Evolutionary conservation across 2,329 filamentous ascomycete genomes (phyloP), one percentile per base, ranked within the genome.

Genomic region (Pseudocercospora vitis): DNA sequence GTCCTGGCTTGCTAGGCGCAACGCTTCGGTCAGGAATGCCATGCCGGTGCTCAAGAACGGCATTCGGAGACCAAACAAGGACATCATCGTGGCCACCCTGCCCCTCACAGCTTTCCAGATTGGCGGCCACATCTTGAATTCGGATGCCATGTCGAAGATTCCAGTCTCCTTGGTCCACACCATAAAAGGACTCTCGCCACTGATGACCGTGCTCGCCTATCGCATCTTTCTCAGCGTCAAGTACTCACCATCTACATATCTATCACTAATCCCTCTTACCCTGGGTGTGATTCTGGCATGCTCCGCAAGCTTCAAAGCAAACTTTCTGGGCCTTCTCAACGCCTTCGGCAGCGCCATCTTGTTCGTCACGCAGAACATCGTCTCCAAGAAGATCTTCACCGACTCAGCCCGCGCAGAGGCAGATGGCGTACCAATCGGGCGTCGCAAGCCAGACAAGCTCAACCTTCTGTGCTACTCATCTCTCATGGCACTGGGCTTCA

Each of bases 401-500:
- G 91, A 96, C 68, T 90, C 89, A 5, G 87, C 90, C 5, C 85
- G 85, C 54, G 88, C 89, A 2, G 92, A 96, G 72, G 83, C 85
- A 6, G 89, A 96, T 50, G 74, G 77, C 2, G 82, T 82, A 1
- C 78, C 81, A 0, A 73, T 78, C 9, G 81, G 81, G 51, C 81
- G 84, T 37, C 84, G 85, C 57, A 97, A 96, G 73, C 81, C 96
- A 14, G 94, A 99, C 75, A 99, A 99, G 74, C 82, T 99, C 33
- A 99, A 99, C 68, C 78, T 99, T 14, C 80, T 99, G 3, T 97
- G 89, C 76, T 99, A 99, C 70, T 97, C 91, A n/a, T 95, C 91
- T 0, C 90, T 89, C 14, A 79, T 97, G 62, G 94, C 94, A 0
- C 95, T 99, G 64, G 65, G 96, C 51, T 79, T 96, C 50, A 97